A percentile compares a stretch with the other conserved stretches of the same genome.
phyloP scores from a whole-genome alignment of 306 rosid species.

The Urtica urens region DNA sequence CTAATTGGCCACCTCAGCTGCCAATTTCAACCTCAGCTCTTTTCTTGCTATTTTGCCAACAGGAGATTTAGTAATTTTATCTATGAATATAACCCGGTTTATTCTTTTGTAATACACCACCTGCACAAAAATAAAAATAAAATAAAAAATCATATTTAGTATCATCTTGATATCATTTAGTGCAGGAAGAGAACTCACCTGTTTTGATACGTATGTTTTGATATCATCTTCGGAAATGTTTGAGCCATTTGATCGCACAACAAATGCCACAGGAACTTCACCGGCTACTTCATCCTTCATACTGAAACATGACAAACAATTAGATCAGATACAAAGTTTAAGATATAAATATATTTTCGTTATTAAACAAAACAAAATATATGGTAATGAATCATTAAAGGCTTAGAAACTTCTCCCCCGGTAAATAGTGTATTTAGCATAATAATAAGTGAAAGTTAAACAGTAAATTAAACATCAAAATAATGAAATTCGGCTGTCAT shows the following conservation, averaged over 20 bases:
- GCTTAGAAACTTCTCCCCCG: too few species aligned
- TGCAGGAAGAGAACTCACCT: constrained; percentile 29
- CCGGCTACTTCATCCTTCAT: constrained; percentile 82
- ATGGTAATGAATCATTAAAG: too few species aligned
- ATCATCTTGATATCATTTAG: not conserved
- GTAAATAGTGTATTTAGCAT: too few species aligned
- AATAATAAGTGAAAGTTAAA: too few species aligned
- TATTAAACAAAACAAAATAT: too few species aligned
- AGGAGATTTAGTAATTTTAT: constrained; percentile 57
- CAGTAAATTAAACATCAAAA: too few species aligned
- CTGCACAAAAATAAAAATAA: constrained; percentile 18
- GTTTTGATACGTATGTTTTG: constrained; percentile 55
- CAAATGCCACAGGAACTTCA: constrained; percentile 79
- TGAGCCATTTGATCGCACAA: constrained; percentile 51
- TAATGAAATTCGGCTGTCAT: too few species aligned
- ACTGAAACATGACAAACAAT: too few species aligned
- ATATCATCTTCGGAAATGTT: constrained; percentile 56
- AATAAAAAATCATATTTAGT: not conserved
- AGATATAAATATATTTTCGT: too few species aligned
- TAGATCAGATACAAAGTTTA: too few species aligned
- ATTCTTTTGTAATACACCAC: constrained; percentile 81
- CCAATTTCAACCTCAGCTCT: constrained; percentile 44
- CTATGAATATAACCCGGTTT: constrained; percentile 47
- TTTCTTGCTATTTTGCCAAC: constrained; percentile 72
- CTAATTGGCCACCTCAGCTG: constrained; percentile 24